These are phyloP conservation scores for Raddia distichophylla DNA, from an alignment of 176 grass and related monocot species.

Conservation along the genomic window DNA sequence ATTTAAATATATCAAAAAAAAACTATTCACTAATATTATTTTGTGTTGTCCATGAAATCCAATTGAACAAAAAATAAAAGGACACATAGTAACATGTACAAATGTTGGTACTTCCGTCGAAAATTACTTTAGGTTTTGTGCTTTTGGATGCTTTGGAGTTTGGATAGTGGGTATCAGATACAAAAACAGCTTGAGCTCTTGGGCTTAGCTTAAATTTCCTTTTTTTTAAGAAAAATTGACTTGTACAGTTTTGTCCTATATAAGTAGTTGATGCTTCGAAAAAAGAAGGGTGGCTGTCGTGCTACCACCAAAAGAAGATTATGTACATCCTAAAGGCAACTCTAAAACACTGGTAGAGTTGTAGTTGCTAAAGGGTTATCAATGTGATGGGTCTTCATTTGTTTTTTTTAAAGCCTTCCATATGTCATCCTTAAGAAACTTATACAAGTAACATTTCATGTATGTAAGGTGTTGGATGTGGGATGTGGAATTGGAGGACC, in stretches of 20 bases:
- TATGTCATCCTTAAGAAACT: neutral
- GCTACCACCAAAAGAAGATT: no score
- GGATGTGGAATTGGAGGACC: constrained; percentile 89
- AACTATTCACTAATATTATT: neutral
- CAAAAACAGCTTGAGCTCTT: neutral
- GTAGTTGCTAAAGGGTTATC: neutral
- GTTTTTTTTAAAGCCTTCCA: neutral
- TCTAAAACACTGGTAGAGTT: neutral
- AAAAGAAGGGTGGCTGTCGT: no score
- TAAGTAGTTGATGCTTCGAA: no score
- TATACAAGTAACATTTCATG: neutral
- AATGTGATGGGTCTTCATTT: neutral
- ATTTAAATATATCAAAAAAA: neutral
- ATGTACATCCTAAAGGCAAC: neutral
- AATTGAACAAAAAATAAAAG: neutral
- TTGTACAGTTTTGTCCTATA: no score
- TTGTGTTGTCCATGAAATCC: neutral
- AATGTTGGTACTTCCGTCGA: neutral
- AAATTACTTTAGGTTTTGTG: neutral
- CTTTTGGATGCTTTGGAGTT: neutral
- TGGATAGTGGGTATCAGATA: neutral
- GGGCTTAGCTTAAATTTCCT: neutral
- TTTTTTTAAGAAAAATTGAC: no score
- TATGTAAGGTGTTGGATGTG: constrained; percentile 67
- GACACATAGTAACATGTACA: neutral